Percentiles rank a stretch among this genome's conserved stretches.
Conservation (phyloP, 495 filamentous ascomycete genomes). For the Margaritispora aquatica region DNA sequence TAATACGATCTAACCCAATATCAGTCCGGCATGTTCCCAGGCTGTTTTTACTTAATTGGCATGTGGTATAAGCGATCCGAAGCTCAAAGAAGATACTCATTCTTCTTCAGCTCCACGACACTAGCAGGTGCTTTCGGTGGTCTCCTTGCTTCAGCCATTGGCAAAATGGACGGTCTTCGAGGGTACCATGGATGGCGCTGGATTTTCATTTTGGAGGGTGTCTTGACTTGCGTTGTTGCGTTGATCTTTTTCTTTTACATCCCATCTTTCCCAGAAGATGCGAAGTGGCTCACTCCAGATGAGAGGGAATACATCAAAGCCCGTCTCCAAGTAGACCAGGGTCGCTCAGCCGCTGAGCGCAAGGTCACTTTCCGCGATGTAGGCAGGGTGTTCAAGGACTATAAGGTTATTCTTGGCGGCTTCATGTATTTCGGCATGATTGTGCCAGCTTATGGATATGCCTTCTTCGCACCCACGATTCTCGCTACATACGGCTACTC, state of each 20-base stretch:
- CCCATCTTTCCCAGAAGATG: slow-evolving; percentile 67
- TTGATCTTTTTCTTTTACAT: slow-evolving; percentile 73
- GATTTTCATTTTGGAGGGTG: slow-evolving; percentile 70
- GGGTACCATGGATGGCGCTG: slow-evolving; percentile 84
- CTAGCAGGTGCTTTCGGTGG: slow-evolving; percentile 86
- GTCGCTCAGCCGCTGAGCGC: slow-evolving; percentile 60
- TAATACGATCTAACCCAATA: too few relatives aligned
- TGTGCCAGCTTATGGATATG: slow-evolving; percentile 74
- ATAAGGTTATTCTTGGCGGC: slow-evolving; percentile 60
- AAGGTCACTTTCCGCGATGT: slow-evolving; percentile 60
- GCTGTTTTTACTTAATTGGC: slow-evolving; percentile 70
- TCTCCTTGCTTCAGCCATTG: slow-evolving; percentile 74
- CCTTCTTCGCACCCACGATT: slow-evolving; percentile 70
- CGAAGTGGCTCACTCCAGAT: slow-evolving; percentile 62
- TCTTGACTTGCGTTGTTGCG: slow-evolving; percentile 65
- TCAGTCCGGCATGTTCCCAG: slow-evolving; percentile 74
- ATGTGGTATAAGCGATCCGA: slow-evolving; percentile 66
- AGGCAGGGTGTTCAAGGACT: slow-evolving; percentile 66
- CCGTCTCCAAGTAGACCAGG: slow-evolving; percentile 72
- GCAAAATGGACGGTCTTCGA: slow-evolving; percentile 65
- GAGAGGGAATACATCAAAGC: slow-evolving; percentile 70
- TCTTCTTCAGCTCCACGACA: slow-evolving; percentile 83
- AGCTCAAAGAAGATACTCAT: slow-evolving; percentile 80
- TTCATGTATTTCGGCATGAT: slow-evolving; percentile 90
- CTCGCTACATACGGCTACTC: slow-evolving; percentile 59